phyloP scores from a whole-genome alignment of 2,329 filamentous ascomycete species.

The Macroventuria anomochaeta region DNA sequence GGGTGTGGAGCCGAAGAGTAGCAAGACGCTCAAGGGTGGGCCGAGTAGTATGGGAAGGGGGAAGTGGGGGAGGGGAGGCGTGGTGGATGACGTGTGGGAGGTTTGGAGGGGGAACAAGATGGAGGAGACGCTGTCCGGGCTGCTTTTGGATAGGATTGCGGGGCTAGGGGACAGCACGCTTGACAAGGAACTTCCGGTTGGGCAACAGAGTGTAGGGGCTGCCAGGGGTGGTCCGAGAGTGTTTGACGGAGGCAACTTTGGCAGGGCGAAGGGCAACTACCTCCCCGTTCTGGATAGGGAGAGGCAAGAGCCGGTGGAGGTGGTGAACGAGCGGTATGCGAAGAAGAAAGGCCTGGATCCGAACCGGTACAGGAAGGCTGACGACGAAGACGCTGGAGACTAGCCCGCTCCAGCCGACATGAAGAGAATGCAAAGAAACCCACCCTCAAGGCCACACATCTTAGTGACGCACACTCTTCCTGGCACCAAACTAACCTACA shows the following conservation, averaged over 20 bases:
- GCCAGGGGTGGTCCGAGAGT: conserved; percentile 56
- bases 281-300: conserved; percentile 62
- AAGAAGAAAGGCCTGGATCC: conserved; percentile 56
- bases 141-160: conserved; percentile 70
- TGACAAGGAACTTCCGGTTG: conserved; percentile 18
- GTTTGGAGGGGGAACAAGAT: conserved; percentile 86
- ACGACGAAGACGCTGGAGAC: conserved; percentile 42
- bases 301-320: conserved; percentile 64
- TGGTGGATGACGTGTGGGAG: conserved; percentile 71
- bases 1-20: conserved; percentile 54
- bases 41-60: conserved; percentile 30
- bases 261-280: conserved; percentile 64
- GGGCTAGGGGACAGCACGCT: conserved; percentile 45
- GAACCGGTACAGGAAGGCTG: conserved; percentile 12
- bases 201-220: conserved; percentile 26
- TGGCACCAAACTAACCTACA: no score
- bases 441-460: background rate
- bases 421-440: background rate
- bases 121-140: conserved; percentile 82
- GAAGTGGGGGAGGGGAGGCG: conserved; percentile 46
- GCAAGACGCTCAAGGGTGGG: conserved; percentile 22
- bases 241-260: conserved; percentile 64
- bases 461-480: no score
- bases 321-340: conserved; percentile 67
- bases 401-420: conserved; percentile 9